phyloP scores from a whole-genome alignment of 306 rosid genomes.

The Quillaja saponaria region DNA sequence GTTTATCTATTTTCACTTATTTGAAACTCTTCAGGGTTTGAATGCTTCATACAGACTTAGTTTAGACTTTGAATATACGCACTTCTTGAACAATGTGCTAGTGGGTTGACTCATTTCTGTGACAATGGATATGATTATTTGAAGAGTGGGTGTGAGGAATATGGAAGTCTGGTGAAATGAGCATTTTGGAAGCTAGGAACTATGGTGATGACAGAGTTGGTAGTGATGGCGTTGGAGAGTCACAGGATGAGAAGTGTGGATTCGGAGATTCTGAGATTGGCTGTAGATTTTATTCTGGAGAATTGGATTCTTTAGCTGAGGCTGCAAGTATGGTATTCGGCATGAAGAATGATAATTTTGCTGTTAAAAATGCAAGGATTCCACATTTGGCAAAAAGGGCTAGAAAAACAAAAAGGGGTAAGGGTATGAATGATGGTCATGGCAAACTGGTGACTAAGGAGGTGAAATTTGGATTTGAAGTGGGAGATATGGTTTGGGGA shows the following conservation, averaged over 20 bases:
- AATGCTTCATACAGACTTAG: neutral
- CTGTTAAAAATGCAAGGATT: neutral
- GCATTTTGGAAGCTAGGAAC: neutral
- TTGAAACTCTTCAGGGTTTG: constrained; percentile 4
- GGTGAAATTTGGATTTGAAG: constrained; percentile 5
- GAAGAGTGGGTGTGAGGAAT: neutral
- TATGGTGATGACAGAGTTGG: neutral
- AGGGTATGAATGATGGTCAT: neutral
- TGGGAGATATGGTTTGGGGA: constrained; percentile 30
- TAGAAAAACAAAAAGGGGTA: neutral
- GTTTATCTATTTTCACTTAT: neutral
- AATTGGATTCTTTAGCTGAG: neutral
- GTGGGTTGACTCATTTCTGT: no score
- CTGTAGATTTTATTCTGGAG: no score
- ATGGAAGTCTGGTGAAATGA: neutral
- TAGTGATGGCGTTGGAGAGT: neutral
- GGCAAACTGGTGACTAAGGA: no score
- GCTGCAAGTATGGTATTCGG: neutral
- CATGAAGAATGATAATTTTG: neutral
- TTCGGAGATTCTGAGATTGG: neutral
- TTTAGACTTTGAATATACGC: neutral
- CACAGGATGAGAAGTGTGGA: neutral
- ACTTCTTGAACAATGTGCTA: neutral
- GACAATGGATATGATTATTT: neutral
- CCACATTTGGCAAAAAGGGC: neutral